phyloP scores from a whole-genome alignment of 306 rosid species.

The Medicago ruthenica region DNA sequence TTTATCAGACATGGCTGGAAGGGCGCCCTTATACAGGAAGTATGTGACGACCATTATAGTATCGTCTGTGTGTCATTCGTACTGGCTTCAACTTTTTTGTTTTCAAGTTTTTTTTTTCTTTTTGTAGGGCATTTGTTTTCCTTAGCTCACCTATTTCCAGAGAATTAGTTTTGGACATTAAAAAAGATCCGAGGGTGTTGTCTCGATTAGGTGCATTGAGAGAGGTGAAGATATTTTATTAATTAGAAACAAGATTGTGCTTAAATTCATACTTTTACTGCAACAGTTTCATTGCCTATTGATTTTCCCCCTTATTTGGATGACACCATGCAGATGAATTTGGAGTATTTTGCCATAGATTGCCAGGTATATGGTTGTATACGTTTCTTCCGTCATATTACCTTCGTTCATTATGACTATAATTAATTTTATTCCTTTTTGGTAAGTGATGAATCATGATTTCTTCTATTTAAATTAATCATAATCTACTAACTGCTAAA shows the following conservation, averaged over 20 bases:
- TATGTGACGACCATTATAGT: conserved; percentile 52
- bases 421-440: background rate
- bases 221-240: conserved; percentile 66
- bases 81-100: conserved; percentile 27
- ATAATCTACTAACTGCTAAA: conserved; percentile 20
- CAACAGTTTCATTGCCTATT: conserved; percentile 36
- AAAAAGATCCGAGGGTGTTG: conserved; percentile 73
- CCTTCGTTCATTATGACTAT: conserved; percentile 16
- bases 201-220: conserved; percentile 82
- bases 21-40: conserved; percentile 88
- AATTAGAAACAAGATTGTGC: conserved; percentile 38
- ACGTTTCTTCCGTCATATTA: conserved; percentile 33
- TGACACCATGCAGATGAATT: conserved; percentile 83
- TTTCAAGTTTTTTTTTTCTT: conserved; percentile 43
- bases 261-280: conserved; percentile 29
- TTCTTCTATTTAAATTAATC: conserved; percentile 27
- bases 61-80: conserved; percentile 23
- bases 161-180: conserved; percentile 74
- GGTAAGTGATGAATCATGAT: conserved; percentile 31
- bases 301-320: conserved; percentile 40
- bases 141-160: conserved; percentile 84
- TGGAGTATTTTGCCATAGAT: conserved; percentile 95
- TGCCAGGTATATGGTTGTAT: conserved; percentile 72
- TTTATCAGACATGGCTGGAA: conserved; percentile 96
- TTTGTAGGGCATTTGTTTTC: conserved; percentile 94